A percentile compares a stretch with the other conserved stretches of the same genome.
These are phyloP conservation scores for Jimgerdemannia flammicorona DNA, from an alignment of 192 early-diverging fungal species.

Conservation along the genomic window DNA sequence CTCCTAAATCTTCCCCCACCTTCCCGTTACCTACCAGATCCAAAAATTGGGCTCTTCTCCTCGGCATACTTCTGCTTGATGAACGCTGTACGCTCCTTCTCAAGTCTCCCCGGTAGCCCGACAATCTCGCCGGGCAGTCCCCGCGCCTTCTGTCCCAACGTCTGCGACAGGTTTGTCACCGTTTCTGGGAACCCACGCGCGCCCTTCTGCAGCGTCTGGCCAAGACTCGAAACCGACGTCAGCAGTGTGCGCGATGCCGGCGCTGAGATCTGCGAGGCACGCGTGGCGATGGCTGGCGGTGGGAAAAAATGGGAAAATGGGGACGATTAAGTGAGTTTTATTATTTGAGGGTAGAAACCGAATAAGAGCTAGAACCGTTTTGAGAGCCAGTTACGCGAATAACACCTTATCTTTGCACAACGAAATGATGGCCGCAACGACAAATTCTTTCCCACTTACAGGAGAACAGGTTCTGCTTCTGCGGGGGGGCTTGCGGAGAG, in stretches of 20 bases:
- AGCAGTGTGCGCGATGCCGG: background rate
- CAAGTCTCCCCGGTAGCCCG: slow-evolving; percentile 31
- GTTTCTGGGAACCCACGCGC: background rate
- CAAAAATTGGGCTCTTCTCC: slow-evolving; percentile 28
- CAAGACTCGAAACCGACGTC: background rate
- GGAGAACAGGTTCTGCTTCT: too few species aligned
- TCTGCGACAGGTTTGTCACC: background rate
- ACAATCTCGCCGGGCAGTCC: slow-evolving; percentile 11
- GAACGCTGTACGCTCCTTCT: slow-evolving; percentile 45
- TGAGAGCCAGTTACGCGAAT: too few species aligned
- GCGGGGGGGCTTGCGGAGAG: too few species aligned
- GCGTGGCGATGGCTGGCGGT: background rate
- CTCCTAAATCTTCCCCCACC: background rate
- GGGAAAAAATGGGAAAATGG: too few species aligned
- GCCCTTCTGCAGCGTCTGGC: background rate
- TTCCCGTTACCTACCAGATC: slow-evolving; percentile 22
- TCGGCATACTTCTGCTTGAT: slow-evolving; percentile 41
- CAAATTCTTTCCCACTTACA: too few species aligned
- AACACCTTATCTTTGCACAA: too few species aligned
- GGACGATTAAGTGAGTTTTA: too few species aligned
- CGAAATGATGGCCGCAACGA: too few species aligned
- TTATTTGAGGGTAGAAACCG: too few species aligned
- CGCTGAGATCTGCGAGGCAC: background rate
- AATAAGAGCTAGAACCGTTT: too few species aligned
- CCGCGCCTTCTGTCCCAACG: background rate